A percentile compares a stretch with the other conserved stretches of the same genome.
Conservation (phyloP, 2,329 filamentous ascomycete genomes). For the Colletotrichum brevisporum region DNA sequence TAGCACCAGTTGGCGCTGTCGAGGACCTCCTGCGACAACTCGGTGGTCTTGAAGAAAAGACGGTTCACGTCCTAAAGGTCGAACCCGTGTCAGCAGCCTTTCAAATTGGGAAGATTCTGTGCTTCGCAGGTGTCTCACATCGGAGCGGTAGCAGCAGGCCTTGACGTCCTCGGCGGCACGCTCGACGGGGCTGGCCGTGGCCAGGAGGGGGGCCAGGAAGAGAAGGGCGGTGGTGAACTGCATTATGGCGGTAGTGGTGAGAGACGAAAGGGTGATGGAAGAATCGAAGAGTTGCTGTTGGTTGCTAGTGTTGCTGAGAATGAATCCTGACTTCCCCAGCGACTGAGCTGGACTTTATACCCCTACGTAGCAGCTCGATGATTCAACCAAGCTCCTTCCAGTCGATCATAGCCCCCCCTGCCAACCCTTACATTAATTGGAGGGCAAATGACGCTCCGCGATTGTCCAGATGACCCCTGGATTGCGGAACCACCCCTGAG, state of each 20-base stretch:
- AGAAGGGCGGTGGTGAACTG: not conserved
- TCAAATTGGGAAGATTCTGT: too few species aligned
- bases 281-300: not conserved
- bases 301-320: not conserved
- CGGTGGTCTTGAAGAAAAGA: not conserved
- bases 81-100: too few species aligned
- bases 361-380: not conserved
- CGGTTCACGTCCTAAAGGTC: not conserved
- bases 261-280: too few species aligned
- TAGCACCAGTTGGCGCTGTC: not conserved
- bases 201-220: not conserved
- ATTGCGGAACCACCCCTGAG: too few species aligned
- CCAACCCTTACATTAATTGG: not conserved
- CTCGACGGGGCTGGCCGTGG: not conserved
- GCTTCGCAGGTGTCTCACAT: not conserved
- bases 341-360: not conserved
- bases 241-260: not conserved
- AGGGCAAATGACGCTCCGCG: not conserved
- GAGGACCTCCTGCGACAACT: not conserved
- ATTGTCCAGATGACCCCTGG: too few species aligned
- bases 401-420: not conserved
- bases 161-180: not conserved
- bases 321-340: not conserved
- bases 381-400: not conserved
- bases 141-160: not conserved